Evolutionary conservation across 1,284 basidiomycete species (phyloP).

Genomic region (Kalmanozyma brasiliensis): DNA sequence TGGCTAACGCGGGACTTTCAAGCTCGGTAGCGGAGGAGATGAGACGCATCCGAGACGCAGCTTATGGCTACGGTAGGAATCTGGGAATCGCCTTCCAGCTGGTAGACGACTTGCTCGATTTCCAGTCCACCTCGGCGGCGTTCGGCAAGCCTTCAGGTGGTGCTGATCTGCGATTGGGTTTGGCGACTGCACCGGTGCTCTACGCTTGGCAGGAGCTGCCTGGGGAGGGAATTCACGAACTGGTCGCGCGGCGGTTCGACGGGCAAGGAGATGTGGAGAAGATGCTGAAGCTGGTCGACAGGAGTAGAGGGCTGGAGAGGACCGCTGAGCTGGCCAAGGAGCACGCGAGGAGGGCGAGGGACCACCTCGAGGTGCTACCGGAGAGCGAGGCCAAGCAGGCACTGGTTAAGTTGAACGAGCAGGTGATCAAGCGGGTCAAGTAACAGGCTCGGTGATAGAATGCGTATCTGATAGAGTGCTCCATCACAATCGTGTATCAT

Average conservation of each 20-base stretch:
- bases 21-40: conserved; percentile 23
- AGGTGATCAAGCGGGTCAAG: conserved; percentile 59
- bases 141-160: conserved; percentile 85
- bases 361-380: conserved; percentile 53
- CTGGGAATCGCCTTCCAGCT: conserved; percentile 81
- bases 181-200: conserved; percentile 91
- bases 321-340: conserved; percentile 62
- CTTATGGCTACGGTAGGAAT: conserved; percentile 90
- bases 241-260: conserved; percentile 86
- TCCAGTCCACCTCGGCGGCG: conserved; percentile 75
- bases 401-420: conserved; percentile 52
- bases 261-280: conserved; percentile 84
- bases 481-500: not conserved
- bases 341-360: conserved; percentile 51
- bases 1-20: conserved; percentile 64
- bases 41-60: conserved; percentile 83
- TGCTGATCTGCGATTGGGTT: conserved; percentile 84
- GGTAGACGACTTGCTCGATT: conserved; percentile 91
- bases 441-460: conserved; percentile 16
- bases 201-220: conserved; percentile 89
- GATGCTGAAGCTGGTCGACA: conserved; percentile 53
- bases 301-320: conserved; percentile 55
- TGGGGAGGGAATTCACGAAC: conserved; percentile 73
- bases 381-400: conserved; percentile 60
- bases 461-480: not conserved